phyloP scores from a whole-genome alignment of 139 green algal genomes.

The Micromonas commoda region DNA sequence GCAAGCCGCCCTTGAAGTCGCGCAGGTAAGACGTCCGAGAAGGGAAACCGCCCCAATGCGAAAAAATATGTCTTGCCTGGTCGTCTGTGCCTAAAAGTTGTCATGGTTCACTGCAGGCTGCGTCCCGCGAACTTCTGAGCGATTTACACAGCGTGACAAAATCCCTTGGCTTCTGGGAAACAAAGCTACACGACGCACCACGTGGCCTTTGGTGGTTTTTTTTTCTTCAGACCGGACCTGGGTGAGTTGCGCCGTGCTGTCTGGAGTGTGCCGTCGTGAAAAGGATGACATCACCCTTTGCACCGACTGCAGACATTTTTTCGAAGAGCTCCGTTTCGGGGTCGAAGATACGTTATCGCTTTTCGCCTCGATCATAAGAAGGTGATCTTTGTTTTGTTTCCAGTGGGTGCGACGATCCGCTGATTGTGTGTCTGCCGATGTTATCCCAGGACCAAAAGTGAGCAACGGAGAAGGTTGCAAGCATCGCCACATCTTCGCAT shows the following conservation, averaged over 20 bases:
- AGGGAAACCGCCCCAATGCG: no score
- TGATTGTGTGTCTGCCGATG: no score
- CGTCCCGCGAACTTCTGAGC: background rate
- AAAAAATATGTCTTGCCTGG: background rate
- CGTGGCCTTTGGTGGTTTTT: background rate
- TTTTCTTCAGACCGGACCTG: background rate
- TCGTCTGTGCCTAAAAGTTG: no score
- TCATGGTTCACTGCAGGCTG: no score
- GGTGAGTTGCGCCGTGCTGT: no score
- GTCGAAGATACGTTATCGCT: background rate
- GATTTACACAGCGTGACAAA: conserved; percentile 2
- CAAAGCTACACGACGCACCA: background rate
- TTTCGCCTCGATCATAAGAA: no score
- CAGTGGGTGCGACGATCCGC: no score
- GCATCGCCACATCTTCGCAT: background rate
- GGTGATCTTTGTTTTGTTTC: no score
- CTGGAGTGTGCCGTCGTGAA: no score
- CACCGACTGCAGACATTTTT: no score
- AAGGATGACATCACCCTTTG: no score
- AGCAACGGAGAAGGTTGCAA: background rate
- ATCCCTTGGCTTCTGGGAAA: conserved; percentile 17
- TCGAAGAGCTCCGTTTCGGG: background rate
- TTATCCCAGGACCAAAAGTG: no score
- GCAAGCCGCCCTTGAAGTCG: background rate
- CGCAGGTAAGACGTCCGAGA: background rate